These are phyloP conservation scores for Macaranga tanarius DNA, from an alignment of 441 rosid genomes.

Conservation along the genomic window DNA sequence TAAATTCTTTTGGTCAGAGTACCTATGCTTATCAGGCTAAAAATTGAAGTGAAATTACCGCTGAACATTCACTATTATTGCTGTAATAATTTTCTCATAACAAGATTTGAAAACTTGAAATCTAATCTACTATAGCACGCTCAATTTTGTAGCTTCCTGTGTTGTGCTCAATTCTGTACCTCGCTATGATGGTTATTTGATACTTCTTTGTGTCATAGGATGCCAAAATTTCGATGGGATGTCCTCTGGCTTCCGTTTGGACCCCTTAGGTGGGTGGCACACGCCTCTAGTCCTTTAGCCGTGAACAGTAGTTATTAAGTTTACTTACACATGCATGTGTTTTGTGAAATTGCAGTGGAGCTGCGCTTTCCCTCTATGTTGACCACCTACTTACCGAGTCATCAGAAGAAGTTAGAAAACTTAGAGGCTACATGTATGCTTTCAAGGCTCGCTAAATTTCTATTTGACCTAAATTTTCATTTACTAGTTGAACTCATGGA, in stretches of 20 bases:
- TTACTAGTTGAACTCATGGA: not conserved
- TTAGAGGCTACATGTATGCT: conserved; percentile 79
- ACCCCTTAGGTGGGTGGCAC: conserved; percentile 55
- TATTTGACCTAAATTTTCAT: not conserved
- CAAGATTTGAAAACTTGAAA: not conserved
- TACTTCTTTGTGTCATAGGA: conserved; percentile 36
- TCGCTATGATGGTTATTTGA: conserved; percentile 3
- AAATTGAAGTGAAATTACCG: conserved; percentile 1
- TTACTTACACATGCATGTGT: not conserved
- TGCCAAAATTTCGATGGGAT: conserved; percentile 85
- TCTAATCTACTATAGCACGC: too few relatives aligned
- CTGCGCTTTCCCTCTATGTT: conserved; percentile 61
- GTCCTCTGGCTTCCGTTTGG: conserved; percentile 84
- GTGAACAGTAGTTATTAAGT: not conserved
- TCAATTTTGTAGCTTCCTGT: too few relatives aligned
- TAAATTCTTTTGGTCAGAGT: not conserved
- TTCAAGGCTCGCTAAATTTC: conserved; percentile 54
- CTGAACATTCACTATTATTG: not conserved
- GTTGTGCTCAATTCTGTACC: not conserved
- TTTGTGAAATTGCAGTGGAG: conserved; percentile 51
- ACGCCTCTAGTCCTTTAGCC: not conserved
- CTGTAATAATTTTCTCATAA: not conserved
- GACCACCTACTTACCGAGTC: conserved; percentile 65
- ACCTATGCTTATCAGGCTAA: not conserved
- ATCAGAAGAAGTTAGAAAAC: conserved; percentile 71